Evolutionary conservation across 176 grass and related monocot species (phyloP).

Genomic region (Musa schizocarpa): DNA sequence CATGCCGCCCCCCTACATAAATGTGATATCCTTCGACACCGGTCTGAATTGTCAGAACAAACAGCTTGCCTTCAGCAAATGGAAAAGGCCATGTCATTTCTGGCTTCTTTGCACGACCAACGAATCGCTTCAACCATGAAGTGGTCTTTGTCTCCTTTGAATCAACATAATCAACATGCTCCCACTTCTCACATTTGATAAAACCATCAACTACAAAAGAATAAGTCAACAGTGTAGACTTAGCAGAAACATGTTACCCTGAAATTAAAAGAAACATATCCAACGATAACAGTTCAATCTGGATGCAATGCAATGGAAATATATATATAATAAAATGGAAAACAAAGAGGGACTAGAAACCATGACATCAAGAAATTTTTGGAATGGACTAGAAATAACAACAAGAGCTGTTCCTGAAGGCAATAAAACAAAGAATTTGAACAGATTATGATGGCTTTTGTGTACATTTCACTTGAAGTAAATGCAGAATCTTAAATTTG

Average conservation of each 20-base stretch:
- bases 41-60: slow-evolving; percentile 80
- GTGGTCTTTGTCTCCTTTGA: slow-evolving; percentile 47
- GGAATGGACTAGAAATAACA: background rate
- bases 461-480: no score
- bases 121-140: slow-evolving; percentile 87
- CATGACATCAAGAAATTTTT: no score
- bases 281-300: background rate
- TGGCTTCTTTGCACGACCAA: slow-evolving; percentile 81
- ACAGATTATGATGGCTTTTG: no score
- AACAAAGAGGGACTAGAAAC: no score
- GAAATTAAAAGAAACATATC: background rate
- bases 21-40: slow-evolving; percentile 75
- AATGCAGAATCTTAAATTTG: no score
- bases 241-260: background rate
- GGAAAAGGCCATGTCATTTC: slow-evolving; percentile 88
- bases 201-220: slow-evolving; percentile 60
- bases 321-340: slow-evolving; percentile 1
- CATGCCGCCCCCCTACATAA: slow-evolving; percentile 60
- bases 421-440: no score
- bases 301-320: background rate
- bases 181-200: slow-evolving; percentile 77
- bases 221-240: slow-evolving; percentile 21
- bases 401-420: background rate
- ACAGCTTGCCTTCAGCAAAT: slow-evolving; percentile 66
- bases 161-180: slow-evolving; percentile 28